A percentile compares a stretch with the other conserved stretches of the same genome.
phyloP scores from a whole-genome alignment of 2,329 filamentous ascomycete genomes.

The Verticillium alfalfae region DNA sequence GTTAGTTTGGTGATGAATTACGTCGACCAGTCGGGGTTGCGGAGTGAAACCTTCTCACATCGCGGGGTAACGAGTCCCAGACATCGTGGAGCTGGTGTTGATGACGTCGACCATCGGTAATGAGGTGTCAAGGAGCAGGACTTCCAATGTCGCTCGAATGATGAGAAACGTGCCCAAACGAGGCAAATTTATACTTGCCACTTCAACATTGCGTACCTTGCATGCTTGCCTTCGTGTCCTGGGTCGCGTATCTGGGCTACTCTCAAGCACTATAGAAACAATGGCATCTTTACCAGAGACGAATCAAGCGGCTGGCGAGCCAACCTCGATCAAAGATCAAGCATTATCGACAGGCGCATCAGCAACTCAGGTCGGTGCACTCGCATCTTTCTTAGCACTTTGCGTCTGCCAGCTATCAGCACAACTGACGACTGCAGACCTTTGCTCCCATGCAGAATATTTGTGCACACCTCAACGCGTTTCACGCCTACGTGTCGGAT shows the following conservation, averaged over 20 bases:
- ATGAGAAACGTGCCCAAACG: background rate
- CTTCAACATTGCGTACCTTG: background rate
- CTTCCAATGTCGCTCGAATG: background rate
- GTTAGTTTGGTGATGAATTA: too few species aligned
- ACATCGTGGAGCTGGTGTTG: too few species aligned
- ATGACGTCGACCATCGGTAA: background rate
- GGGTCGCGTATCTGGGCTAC: background rate
- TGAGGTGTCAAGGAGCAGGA: background rate
- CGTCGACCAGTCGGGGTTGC: background rate
- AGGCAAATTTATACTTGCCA: background rate
- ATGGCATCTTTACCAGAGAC: conserved; percentile 9
- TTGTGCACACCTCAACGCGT: conserved; percentile 82
- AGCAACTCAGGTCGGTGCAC: conserved; percentile 42
- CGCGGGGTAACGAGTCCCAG: too few species aligned
- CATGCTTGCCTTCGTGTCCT: background rate
- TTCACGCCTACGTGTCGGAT: conserved; percentile 75
- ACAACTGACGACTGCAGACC: conserved; percentile 30
- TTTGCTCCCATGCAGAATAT: conserved; percentile 69
- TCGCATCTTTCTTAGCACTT: background rate
- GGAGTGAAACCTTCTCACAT: background rate
- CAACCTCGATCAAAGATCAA: conserved; percentile 48
- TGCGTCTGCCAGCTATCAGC: background rate
- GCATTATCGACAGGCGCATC: conserved; percentile 57
- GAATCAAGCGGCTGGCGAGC: conserved; percentile 32
- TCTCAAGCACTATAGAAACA: background rate